Base-by-base conservation (phyloP, 2,329 filamentous ascomycete species). In the Cylindrodendrum hubeiense region DNA sequence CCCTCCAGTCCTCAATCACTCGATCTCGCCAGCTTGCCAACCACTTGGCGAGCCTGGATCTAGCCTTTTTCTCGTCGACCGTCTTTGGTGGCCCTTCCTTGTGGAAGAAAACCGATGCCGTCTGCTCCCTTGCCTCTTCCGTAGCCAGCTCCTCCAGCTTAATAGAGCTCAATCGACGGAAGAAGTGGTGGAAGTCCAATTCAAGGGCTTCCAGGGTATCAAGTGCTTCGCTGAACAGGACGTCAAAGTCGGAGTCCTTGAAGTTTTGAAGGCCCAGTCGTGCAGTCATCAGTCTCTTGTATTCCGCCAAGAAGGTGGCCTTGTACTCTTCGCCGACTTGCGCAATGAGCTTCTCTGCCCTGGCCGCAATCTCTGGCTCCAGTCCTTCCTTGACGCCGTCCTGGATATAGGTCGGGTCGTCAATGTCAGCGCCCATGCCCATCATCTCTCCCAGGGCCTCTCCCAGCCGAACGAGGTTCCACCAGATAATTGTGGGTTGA, bases 401-500 rank as follows among this genome's bases (percentile, higher is more conserved):
- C 9, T 88, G 84, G 5, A 93, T 81, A 73, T 97, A 98, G 2
- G 83, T 83, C 2, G 87, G 79, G 12, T 91, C 87, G 74, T 99
- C 95, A 33, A 95, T 90, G 39, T 84, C 82, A 1, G 85, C 80
- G 0, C 93, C 95, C 0, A 91, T 89, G 19, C 95, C 96, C 60
- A 99, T 89, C 2, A 97, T 84, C 79, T 98, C 96, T 21, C 94
- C 96, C 0, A 99, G 78, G 0, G 92, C 89, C 81, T 99, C 96
- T 62, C 94, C 96, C 0, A 99, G 87, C 2, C 96, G 90, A 1
- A 98, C 94, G 0, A 98, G 85, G 75, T 98, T 98, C 96, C 96
- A 99, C 96, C 96, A 99, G 75, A 99, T 96, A 62, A 99, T 93
- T 46, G 91, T 95, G 0, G 96, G 95, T 77, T 99, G 96, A 77